Conservation (phyloP, 2,329 filamentous ascomycete species). For the Cytospora paraplurivora region DNA sequence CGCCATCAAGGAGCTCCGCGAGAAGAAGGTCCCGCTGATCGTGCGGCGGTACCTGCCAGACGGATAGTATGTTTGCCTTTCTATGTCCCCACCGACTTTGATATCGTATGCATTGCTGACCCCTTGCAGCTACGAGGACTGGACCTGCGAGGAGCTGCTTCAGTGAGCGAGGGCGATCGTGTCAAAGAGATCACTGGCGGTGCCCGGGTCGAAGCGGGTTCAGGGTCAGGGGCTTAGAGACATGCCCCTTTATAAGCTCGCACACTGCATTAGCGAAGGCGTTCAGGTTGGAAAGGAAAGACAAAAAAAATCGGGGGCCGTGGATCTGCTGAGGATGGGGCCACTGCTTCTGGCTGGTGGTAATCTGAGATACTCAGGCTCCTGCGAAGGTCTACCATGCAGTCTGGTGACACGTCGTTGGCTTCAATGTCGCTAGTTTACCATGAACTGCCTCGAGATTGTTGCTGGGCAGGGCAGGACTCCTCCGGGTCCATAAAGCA, state of each 20-base stretch:
- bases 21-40: slow-evolving; percentile 98
- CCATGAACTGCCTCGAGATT: neutral
- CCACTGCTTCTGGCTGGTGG: neutral
- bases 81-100: slow-evolving; percentile 23
- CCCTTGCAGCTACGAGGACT: slow-evolving; percentile 85
- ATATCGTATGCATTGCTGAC: slow-evolving; percentile 15
- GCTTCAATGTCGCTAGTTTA: neutral
- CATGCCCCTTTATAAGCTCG: slow-evolving; percentile 14
- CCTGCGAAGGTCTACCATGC: neutral
- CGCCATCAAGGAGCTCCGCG: slow-evolving; percentile 92
- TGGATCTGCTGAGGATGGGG: slow-evolving; percentile 7
- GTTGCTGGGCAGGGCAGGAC: neutral
- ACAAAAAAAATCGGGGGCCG: slow-evolving; percentile 5
- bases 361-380: slow-evolving; percentile 6
- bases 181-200: slow-evolving; percentile 11
- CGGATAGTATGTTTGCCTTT: slow-evolving; percentile 73
- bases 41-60: slow-evolving; percentile 95
- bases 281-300: slow-evolving; percentile 32
- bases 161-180: slow-evolving; percentile 43
- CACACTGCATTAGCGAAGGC: slow-evolving; percentile 38
- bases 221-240: slow-evolving; percentile 7
- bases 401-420: neutral
- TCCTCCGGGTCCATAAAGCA: neutral
- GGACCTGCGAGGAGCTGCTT: slow-evolving; percentile 95
- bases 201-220: slow-evolving; percentile 12